A percentile compares a stretch with the other conserved stretches of the same genome.
These are phyloP conservation scores for Cucurbita maxima DNA, from an alignment of 306 rosid species.

Conservation along the genomic window DNA sequence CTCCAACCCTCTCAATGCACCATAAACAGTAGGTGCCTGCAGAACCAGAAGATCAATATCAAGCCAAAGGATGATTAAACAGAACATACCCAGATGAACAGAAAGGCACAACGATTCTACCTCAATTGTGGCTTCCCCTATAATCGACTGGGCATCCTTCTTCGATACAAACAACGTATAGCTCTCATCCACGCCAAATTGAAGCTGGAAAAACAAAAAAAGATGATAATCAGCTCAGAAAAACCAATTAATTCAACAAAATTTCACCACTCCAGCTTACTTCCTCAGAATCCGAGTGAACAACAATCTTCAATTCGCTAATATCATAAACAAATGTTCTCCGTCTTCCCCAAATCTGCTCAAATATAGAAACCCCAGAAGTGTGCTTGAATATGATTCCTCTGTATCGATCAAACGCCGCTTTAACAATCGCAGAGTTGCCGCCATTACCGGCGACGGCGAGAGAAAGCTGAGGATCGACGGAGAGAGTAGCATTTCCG, in stretches of 20 bases:
- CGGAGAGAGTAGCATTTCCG: constrained; percentile 47
- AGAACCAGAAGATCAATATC: constrained; percentile 3
- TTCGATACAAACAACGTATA: constrained; percentile 44
- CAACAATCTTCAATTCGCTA: constrained; percentile 31
- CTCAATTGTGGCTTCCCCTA: constrained; percentile 53
- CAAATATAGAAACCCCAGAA: constrained; percentile 14
- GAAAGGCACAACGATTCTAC: constrained; percentile 12
- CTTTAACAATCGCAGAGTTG: constrained; percentile 23
- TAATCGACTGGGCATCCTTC: constrained; percentile 30
- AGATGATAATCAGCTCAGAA: background rate
- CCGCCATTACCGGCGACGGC: constrained; percentile 30
- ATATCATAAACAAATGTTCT: constrained; percentile 24
- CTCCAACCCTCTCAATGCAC: constrained; percentile 51
- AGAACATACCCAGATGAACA: background rate
- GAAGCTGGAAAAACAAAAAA: constrained; percentile 39
- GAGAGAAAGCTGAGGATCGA: constrained; percentile 58
- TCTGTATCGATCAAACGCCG: constrained; percentile 64
- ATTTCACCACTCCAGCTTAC: constrained; percentile 12
- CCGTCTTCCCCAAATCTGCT: constrained; percentile 20
- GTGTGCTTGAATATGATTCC: constrained; percentile 49
- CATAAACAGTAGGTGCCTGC: constrained; percentile 49
- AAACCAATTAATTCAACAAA: background rate
- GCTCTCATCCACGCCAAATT: constrained; percentile 91
- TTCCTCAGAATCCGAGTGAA: constrained; percentile 40
- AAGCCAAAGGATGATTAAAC: background rate